phyloP scores from a whole-genome alignment of 805 yeast genomes.

The Pichia eremophila region DNA sequence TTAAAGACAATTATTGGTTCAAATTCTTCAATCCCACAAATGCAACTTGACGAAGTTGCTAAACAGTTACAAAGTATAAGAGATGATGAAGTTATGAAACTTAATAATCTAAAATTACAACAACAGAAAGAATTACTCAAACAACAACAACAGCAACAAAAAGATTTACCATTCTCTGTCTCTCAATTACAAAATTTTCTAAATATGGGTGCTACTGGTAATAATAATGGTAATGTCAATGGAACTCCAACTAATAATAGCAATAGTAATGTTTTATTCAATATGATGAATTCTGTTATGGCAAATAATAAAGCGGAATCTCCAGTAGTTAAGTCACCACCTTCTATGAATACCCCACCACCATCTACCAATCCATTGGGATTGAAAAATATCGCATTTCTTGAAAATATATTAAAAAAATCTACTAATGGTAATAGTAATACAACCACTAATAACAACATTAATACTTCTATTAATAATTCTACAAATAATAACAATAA shows the following conservation, averaged over 20 bases:
- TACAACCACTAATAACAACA: background rate
- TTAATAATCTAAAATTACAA: constrained; percentile 17
- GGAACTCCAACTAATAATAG: constrained; percentile 8
- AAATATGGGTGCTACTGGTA: background rate
- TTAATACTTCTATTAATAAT: background rate
- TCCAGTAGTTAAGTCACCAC: background rate
- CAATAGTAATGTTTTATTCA: constrained; percentile 15
- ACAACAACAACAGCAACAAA: constrained; percentile 13
- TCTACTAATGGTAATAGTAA: background rate
- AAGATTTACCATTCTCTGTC: constrained; percentile 8
- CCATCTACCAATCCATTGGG: constrained; percentile 10
- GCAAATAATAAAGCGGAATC: constrained; percentile 4
- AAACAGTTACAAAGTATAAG: constrained; percentile 25
- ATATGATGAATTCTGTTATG: constrained; percentile 17
- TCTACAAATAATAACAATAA: constrained; percentile 13
- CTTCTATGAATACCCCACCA: background rate
- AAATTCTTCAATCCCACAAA: constrained; percentile 18
- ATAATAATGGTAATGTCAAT: background rate
- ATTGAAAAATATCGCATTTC: constrained; percentile 11
- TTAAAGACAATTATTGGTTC: constrained; percentile 31
- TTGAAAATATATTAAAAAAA: constrained; percentile 14
- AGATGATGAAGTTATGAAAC: constrained; percentile 25
- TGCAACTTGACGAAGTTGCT: constrained; percentile 24
- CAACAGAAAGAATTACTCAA: constrained; percentile 4
- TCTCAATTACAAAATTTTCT: constrained; percentile 12